A percentile compares a stretch with the other conserved stretches of the same genome.
Evolutionary conservation across 2,329 filamentous ascomycete species (phyloP).

Genomic region (Hymenoscyphus infarciens): DNA sequence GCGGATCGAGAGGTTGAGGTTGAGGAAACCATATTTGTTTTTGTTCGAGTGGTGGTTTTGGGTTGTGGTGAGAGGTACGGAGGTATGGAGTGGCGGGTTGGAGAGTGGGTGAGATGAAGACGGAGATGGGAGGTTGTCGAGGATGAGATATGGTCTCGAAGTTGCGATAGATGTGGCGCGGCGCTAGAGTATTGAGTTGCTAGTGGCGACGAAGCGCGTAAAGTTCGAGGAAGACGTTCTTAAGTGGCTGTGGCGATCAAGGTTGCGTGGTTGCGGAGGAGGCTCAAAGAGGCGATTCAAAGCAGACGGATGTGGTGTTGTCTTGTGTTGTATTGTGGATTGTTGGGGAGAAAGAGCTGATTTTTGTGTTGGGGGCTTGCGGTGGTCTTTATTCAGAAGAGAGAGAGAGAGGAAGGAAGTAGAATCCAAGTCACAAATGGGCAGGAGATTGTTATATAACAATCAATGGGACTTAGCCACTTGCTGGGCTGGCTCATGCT

Average conservation of each 20-base stretch:
- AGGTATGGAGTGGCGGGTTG: neutral
- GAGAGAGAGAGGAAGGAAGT: neutral
- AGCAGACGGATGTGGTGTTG: neutral
- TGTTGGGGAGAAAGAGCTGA: neutral
- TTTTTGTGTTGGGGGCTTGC: neutral
- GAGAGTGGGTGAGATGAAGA: conserved; percentile 7
- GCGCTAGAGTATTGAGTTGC: conserved; percentile 2
- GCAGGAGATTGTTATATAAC: neutral
- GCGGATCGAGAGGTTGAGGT: conserved; percentile 31
- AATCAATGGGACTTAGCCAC: too few species aligned
- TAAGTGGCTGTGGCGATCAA: neutral
- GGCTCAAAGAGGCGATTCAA: conserved; percentile 7
- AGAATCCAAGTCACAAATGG: neutral
- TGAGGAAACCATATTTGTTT: conserved; percentile 30
- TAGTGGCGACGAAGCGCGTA: neutral
- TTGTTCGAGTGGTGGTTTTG: conserved; percentile 7
- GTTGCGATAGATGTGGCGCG: conserved; percentile 3
- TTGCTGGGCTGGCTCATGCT: too few species aligned
- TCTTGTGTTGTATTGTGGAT: neutral
- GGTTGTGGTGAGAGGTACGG: neutral
- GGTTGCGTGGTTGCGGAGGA: neutral
- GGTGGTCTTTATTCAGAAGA: neutral
- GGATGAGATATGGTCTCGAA: conserved; percentile 10
- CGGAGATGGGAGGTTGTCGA: conserved; percentile 1
- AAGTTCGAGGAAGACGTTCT: neutral